A percentile compares a stretch with the other conserved stretches of the same genome.
Conservation (phyloP, 2,329 filamentous ascomycete species). For the Grosmannia penicillata region DNA sequence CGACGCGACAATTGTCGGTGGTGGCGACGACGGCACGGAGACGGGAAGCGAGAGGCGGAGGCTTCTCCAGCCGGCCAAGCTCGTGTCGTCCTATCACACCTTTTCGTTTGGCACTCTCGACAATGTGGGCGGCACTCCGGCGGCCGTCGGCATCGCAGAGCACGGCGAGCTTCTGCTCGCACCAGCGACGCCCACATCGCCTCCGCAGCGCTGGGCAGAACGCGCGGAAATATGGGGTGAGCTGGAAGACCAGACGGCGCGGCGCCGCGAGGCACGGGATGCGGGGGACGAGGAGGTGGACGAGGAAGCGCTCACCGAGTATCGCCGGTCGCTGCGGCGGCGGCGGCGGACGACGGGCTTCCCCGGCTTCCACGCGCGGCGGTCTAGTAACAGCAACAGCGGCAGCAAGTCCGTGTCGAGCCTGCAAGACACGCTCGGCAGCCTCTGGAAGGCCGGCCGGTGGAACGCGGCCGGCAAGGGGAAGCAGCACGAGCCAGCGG, state of each 20-base stretch:
- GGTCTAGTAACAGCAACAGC: background rate
- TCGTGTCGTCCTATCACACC: slow-evolving; percentile 27
- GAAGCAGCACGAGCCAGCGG: slow-evolving; percentile 3
- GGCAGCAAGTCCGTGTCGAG: slow-evolving; percentile 4
- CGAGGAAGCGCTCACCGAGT: slow-evolving; percentile 12
- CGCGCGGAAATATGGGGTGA: slow-evolving; percentile 78
- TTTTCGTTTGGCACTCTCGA: slow-evolving; percentile 19
- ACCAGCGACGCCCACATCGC: slow-evolving; percentile 11
- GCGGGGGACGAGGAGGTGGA: slow-evolving; percentile 11
- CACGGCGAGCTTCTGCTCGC: too few species aligned
- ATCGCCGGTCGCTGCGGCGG: slow-evolving; percentile 19
- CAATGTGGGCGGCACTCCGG: background rate
- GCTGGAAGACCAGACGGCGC: slow-evolving; percentile 56
- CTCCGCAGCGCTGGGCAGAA: slow-evolving; percentile 43
- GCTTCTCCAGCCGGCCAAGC: slow-evolving; percentile 10
- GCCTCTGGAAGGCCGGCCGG: slow-evolving; percentile 39
- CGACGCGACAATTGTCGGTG: slow-evolving; percentile 18
- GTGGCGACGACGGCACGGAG: slow-evolving; percentile 17
- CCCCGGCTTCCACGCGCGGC: slow-evolving; percentile 38
- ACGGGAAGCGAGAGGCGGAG: slow-evolving; percentile 13
- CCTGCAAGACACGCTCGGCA: slow-evolving; percentile 9
- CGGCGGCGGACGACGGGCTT: slow-evolving; percentile 47
- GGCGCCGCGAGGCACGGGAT: slow-evolving; percentile 11
- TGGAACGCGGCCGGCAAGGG: slow-evolving; percentile 21
- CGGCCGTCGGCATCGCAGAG: too few species aligned